phyloP scores from a whole-genome alignment of 2,329 filamentous ascomycete genomes.

The Talaromyces albobiverticillius region DNA sequence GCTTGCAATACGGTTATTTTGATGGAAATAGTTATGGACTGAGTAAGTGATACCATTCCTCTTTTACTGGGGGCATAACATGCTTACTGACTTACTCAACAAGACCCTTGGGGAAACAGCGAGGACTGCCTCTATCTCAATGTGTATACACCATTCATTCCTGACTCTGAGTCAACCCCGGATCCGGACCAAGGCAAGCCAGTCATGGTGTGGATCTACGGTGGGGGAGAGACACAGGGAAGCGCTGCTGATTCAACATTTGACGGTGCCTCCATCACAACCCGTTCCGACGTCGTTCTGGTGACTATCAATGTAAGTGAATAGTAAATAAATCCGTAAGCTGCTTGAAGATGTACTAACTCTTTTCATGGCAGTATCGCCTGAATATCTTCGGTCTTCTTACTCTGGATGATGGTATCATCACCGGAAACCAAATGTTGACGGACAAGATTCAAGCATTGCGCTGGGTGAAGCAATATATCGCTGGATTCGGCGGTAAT shows the following conservation, averaged over 20 bases:
- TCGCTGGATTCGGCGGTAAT: conserved; percentile 13
- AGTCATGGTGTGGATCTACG: conserved; percentile 46
- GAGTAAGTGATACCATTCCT: background rate
- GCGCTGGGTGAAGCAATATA: conserved; percentile 40
- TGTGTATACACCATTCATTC: conserved; percentile 17
- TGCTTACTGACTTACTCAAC: background rate
- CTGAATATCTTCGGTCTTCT: conserved; percentile 48
- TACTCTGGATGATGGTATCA: conserved; percentile 43
- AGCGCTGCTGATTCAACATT: conserved; percentile 29
- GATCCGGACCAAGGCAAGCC: conserved; percentile 26
- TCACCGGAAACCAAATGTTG: conserved; percentile 34
- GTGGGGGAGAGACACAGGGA: conserved; percentile 44
- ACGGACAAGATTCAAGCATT: conserved; percentile 34
- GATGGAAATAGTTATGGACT: background rate
- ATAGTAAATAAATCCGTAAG: too few species aligned
- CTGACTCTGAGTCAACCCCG: too few species aligned
- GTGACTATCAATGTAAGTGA: conserved; percentile 42
- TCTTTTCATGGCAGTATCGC: conserved; percentile 32
- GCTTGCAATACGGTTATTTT: conserved; percentile 25
- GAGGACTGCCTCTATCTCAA: conserved; percentile 34
- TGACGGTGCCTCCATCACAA: conserved; percentile 34
- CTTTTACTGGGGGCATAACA: too few species aligned
- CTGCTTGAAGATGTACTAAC: too few species aligned
- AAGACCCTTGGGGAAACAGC: conserved; percentile 7
- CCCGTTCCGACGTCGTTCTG: conserved; percentile 46